Evolutionary conservation across 2,329 filamentous ascomycete genomes (phyloP).

Genomic region (Ilyonectria mors-panacis): DNA sequence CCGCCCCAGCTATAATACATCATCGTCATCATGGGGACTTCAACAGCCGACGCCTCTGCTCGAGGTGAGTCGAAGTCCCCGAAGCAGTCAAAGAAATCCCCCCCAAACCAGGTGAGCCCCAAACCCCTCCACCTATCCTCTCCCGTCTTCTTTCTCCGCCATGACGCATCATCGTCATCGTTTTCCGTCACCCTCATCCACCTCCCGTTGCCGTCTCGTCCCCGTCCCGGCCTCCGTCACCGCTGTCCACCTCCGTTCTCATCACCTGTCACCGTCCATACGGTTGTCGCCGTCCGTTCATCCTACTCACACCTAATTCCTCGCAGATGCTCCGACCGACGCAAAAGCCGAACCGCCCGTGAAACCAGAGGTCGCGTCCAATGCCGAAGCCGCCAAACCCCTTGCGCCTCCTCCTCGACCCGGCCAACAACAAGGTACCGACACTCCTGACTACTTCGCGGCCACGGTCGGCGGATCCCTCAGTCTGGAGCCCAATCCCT

Average conservation of each 20-base stretch:
- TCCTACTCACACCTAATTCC: conserved; percentile 42
- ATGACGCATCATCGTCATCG: conserved; percentile 48
- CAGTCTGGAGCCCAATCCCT: conserved; percentile 92
- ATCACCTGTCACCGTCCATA: conserved; percentile 32
- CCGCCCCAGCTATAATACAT: conserved; percentile 58
- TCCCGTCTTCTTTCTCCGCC: conserved; percentile 26
- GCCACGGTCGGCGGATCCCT: conserved; percentile 69
- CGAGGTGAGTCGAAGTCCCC: conserved; percentile 65
- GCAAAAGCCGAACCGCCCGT: conserved; percentile 62
- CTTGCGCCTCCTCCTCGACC: conserved; percentile 81
- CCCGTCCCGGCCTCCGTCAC: conserved; percentile 4
- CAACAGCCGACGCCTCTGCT: conserved; percentile 57
- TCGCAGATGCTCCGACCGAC: conserved; percentile 60
- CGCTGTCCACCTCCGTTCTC: conserved; percentile 35
- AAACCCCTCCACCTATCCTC: conserved; percentile 26
- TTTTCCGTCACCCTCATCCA: conserved; percentile 41
- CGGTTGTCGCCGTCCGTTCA: conserved; percentile 27
- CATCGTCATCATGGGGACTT: conserved; percentile 66
- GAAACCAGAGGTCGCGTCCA: conserved; percentile 66
- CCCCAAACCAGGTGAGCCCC: conserved; percentile 60
- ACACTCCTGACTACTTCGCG: conserved; percentile 80
- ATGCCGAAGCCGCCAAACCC: conserved; percentile 74
- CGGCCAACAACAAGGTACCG: conserved; percentile 63
- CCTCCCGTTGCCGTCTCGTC: conserved; percentile 26
- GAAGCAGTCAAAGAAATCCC: conserved; percentile 60